Evolutionary conservation across 345 rosid genomes (phyloP), one percentile per base, ranked within the genome.

Genomic region (Lepidium didymum): DNA sequence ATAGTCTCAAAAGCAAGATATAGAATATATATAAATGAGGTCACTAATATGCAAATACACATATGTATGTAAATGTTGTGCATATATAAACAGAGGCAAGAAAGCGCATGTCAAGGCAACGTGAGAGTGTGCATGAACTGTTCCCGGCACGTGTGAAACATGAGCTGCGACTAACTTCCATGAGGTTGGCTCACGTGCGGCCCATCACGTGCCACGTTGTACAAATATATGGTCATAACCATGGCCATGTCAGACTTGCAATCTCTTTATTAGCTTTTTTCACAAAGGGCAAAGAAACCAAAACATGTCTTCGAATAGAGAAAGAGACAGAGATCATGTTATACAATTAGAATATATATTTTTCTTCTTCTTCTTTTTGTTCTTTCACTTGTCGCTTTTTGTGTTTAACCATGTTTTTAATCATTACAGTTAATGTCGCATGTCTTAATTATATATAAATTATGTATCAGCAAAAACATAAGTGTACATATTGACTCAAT

Each of bases 121-220:
- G 73, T 74, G 8, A 68, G 74, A 75, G 78, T 68, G 78, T 75
- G 78, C 69, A 75, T 68, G 63, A 21, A 75, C 78, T 75, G 74
- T 62, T 75, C 53, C 31, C 0, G 37, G 68, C 78, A 75, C 78
- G 69, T 75, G 78, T 68, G 0, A 40, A 37, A 46, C 74, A 60
- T 75, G 69, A 46, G 59, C 5, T 62, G 38, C 64, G 47, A 56
- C 65, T 1, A 61, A 33, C 69, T 53, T 61, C 69, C 78, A 75
- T 75, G 74, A 75, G 78, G 21, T 68, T 37, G 68, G 64, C 78
- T 74, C 62, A 74, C 36, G 43, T 67, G 68, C 8, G 77, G 73
- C 56, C 56, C 57, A 25, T 25, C 14, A 60, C 62, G 37, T 68
- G 74, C 74, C 78, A 68, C 69, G 78, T 46, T 29, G 64, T 53